These are phyloP conservation scores for Macrophomina pseudophaseolina DNA, from an alignment of 2,329 filamentous ascomycete species.

Conservation along the genomic window DNA sequence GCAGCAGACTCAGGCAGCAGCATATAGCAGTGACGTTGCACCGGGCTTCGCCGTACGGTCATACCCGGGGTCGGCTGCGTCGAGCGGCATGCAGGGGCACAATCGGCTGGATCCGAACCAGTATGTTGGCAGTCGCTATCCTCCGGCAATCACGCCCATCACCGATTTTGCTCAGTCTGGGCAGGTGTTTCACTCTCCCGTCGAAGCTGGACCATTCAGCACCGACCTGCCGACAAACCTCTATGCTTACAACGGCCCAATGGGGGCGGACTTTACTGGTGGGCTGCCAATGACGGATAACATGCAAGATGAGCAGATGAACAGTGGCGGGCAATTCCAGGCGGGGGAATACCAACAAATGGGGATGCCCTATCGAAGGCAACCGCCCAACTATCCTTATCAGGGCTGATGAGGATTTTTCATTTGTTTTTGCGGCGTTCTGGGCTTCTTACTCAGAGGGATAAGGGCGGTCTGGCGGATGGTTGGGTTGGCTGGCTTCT, in stretches of 20 bases:
- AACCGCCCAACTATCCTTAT: constrained; percentile 33
- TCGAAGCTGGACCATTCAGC: constrained; percentile 32
- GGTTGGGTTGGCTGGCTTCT: constrained; percentile 16
- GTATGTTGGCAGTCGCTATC: background rate
- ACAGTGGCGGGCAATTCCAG: background rate
- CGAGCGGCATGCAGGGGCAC: constrained; percentile 34
- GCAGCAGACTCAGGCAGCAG: constrained; percentile 14
- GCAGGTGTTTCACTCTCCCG: constrained; percentile 41
- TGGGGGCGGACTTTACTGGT: background rate
- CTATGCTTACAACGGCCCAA: constrained; percentile 34
- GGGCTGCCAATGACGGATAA: constrained; percentile 2
- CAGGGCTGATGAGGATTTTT: constrained; percentile 3
- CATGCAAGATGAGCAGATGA: constrained; percentile 36
- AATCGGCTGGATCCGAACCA: constrained; percentile 9
- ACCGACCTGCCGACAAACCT: constrained; percentile 32
- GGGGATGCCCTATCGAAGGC: constrained; percentile 35
- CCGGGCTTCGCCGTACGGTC: constrained; percentile 37
- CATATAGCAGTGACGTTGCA: constrained; percentile 30
- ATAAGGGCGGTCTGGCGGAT: background rate
- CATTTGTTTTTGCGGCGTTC: background rate
- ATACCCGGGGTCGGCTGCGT: constrained; percentile 41
- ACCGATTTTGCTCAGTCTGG: constrained; percentile 31
- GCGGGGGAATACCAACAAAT: constrained; percentile 38
- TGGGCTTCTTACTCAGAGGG: background rate
- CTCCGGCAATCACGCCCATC: constrained; percentile 11